phyloP scores from a whole-genome alignment of 2,329 filamentous ascomycete species.

The Talaromyces sp. region DNA sequence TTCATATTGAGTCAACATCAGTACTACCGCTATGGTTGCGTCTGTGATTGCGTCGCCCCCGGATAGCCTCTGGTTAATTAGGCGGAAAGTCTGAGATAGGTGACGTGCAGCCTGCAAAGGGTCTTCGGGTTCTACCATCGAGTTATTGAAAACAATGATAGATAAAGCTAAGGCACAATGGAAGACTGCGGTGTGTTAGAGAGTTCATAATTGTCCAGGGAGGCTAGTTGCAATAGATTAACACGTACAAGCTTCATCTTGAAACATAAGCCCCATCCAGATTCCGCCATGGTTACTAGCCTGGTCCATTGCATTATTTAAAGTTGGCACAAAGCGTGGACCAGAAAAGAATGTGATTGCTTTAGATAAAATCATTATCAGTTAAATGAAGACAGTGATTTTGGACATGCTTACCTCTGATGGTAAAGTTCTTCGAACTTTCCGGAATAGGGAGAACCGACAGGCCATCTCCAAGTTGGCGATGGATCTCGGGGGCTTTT shows the following conservation, averaged over 20 bases:
- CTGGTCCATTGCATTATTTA: constrained; percentile 5
- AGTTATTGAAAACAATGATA: neutral
- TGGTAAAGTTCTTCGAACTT: constrained; percentile 1
- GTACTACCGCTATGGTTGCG: constrained; percentile 9
- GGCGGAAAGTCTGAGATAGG: constrained; percentile 7
- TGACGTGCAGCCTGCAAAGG: constrained; percentile 4
- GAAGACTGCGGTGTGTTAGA: constrained; percentile 5
- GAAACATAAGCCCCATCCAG: constrained; percentile 8
- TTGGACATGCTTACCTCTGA: constrained; percentile 1
- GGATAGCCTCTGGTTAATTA: constrained; percentile 12
- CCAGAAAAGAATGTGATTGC: constrained; percentile 10
- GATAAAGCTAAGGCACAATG: constrained; percentile 11
- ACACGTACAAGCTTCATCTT: constrained; percentile 10
- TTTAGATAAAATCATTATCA: neutral
- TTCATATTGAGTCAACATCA: constrained; percentile 13
- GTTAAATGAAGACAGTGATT: neutral
- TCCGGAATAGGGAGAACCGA: constrained; percentile 1
- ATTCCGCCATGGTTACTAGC: neutral
- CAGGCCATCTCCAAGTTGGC: constrained; percentile 7
- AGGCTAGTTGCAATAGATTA: neutral
- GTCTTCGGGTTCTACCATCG: neutral
- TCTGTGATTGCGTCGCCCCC: neutral
- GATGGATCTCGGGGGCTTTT: neutral
- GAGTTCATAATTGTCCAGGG: neutral
- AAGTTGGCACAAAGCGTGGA: constrained; percentile 4